These are phyloP conservation scores for Pseudognaphalium luteoalbum DNA, from an alignment of 129 eudicot species.

Conservation along the genomic window DNA sequence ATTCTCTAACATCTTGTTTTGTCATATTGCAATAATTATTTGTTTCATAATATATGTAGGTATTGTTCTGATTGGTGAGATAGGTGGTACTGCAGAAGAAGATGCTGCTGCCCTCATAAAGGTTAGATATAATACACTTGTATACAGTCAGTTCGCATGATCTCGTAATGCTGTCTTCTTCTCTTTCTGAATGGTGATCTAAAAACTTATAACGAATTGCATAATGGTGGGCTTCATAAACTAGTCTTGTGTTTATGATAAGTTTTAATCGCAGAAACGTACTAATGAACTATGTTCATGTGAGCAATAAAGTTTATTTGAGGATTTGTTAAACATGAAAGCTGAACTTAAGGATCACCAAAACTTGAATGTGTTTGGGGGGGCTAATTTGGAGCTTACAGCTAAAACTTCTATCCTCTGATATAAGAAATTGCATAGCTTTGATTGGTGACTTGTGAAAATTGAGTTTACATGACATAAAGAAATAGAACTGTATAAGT, in stretches of 20 bases:
- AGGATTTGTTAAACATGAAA: background rate
- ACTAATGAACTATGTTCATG: background rate
- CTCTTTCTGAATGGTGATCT: background rate
- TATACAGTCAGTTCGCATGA: conserved; percentile 15
- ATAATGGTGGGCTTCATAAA: background rate
- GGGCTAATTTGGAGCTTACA: background rate
- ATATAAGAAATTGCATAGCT: background rate
- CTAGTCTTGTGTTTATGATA: background rate
- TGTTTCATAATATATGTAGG: conserved; percentile 43
- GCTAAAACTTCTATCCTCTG: background rate
- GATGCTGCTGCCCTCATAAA: conserved; percentile 99
- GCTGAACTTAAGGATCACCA: background rate
- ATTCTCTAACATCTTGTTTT: background rate
- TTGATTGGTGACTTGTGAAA: background rate
- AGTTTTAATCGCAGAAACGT: background rate
- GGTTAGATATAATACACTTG: conserved; percentile 43
- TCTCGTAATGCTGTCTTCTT: conserved; percentile 2
- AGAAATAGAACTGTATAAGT: background rate
- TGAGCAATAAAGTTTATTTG: background rate
- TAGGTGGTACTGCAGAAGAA: conserved; percentile 99
- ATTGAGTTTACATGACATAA: background rate
- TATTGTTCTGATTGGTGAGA: conserved; percentile 94
- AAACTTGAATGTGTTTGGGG: background rate
- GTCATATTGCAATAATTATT: too few species aligned
- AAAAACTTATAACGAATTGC: background rate